Conservation (phyloP, 2,329 filamentous ascomycete genomes). For the Cryphonectria japonica region DNA sequence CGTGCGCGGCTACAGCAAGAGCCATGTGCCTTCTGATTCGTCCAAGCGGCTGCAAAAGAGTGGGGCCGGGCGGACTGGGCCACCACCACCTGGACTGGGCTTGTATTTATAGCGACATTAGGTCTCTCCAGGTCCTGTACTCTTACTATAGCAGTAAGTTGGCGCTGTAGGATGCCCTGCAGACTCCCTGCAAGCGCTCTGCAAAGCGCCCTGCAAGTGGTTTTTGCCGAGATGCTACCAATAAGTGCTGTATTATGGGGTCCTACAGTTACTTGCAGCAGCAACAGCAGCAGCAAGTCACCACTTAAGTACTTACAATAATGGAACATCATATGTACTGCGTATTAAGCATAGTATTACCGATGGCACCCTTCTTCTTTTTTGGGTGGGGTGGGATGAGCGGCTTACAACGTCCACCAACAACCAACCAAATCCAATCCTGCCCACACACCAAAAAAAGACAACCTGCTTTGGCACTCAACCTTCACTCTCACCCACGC, state of each 20-base stretch:
- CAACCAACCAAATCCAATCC: background rate
- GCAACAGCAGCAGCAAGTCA: background rate
- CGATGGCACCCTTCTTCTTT: background rate
- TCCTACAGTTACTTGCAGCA: background rate
- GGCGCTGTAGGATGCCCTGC: background rate
- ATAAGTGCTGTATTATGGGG: background rate
- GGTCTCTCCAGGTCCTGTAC: background rate
- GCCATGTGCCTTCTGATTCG: background rate
- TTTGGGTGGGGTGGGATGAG: background rate
- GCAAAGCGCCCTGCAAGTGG: background rate
- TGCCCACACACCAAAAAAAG: too few relatives aligned
- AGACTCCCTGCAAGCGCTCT: background rate
- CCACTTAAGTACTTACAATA: too few relatives aligned
- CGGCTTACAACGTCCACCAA: background rate
- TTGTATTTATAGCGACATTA: background rate
- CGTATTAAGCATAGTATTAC: background rate
- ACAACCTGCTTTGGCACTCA: background rate
- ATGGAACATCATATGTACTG: background rate
- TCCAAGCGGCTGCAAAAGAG: background rate
- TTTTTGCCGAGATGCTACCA: background rate
- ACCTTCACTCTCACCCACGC: background rate
- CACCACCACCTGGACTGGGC: background rate
- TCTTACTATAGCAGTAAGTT: background rate
- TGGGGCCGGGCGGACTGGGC: background rate
- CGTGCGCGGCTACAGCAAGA: slow-evolving; percentile 3